Percentiles rank a stretch among this genome's conserved stretches.
Conservation (phyloP, 371 early-diverging fungal species). For the Syncephalis fuscata region DNA sequence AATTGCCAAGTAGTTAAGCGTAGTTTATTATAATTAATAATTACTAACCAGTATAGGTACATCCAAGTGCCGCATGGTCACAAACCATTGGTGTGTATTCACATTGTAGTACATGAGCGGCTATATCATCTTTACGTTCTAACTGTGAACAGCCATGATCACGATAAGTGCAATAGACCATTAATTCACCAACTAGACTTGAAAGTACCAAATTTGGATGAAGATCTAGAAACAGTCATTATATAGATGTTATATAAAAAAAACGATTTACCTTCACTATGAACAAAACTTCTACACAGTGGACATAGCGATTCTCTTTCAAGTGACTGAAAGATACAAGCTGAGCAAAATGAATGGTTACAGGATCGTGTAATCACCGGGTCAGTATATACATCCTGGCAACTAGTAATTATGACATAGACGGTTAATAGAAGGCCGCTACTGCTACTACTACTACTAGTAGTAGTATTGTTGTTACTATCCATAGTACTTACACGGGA, state of each 20-base stretch:
- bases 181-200: conserved; percentile 28
- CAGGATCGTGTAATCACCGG: conserved; percentile 38
- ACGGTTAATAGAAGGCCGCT: neutral
- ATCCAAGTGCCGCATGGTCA: conserved; percentile 21
- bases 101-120: conserved; percentile 24
- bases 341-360: conserved; percentile 37
- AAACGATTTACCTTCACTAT: conserved; percentile 16
- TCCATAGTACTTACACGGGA: conserved; percentile 19
- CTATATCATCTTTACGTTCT: conserved; percentile 23
- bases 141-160: conserved; percentile 25
- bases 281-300: conserved; percentile 26
- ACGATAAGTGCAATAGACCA: conserved; percentile 30
- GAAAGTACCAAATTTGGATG: conserved; percentile 40
- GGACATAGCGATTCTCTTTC: conserved; percentile 37
- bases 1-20: too few species aligned
- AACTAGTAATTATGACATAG: conserved; percentile 14
- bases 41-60: conserved; percentile 23
- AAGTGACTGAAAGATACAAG: conserved; percentile 26
- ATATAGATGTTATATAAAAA: neutral
- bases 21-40: conserved; percentile 1
- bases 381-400: conserved; percentile 33
- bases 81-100: conserved; percentile 22
- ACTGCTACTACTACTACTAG: neutral
- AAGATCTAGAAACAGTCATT: conserved; percentile 5
- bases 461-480: neutral